Base-by-base conservation (phyloP, 176 grass and related monocot genomes). In the Lolium rigidum region DNA sequence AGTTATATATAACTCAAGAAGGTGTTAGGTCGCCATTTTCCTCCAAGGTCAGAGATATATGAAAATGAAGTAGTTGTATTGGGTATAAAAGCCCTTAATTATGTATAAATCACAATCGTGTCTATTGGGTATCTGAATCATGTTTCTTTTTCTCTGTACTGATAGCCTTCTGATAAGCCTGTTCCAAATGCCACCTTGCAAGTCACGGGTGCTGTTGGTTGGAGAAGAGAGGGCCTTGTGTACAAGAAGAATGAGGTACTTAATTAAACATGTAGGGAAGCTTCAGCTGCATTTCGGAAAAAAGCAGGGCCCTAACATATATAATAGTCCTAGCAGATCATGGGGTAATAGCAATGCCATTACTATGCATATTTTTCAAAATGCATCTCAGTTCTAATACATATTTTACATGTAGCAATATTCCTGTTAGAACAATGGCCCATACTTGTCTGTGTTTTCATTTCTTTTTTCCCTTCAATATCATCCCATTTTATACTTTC, bases 181-280 rank as follows among this genome's bases (percentile, higher is more conserved):
- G 89, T 94, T 62, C 97, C 97, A 63, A 99, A 99, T 91, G 97
- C 97, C 47, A 99, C 97, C 59, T 90, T 96, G 52, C 97, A 96
- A 94, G 97, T 99, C 78, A 99, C 97, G 1, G 97, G 97, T 47
- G 97, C 97, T 84, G 97, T 99, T 62, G 97, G 97, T 80, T 99
- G 97, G 97, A 93, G 97, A 90, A 91, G 97, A 77, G 97, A 99
- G 83, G 97, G 97, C 87, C 97, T 99, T 88, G 80, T 87, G 48
- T 99, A 99, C 85, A 99, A 99, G 87, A 99, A 99, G 79, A 99
- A 99, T 90, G 97, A 99, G 97, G 97, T 99, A 16, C 57, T 54
- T 69, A 69, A 84, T 54, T 80, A 67, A 77, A 74, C 66, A 52
- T 59, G 35, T 60, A 55, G 63, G 25, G 43, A 74, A 55, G 48